A percentile compares a stretch with the other conserved stretches of the same genome.
These are phyloP conservation scores for Grosmannia serpens DNA, from an alignment of 2,329 filamentous ascomycete genomes.

Conservation along the genomic window DNA sequence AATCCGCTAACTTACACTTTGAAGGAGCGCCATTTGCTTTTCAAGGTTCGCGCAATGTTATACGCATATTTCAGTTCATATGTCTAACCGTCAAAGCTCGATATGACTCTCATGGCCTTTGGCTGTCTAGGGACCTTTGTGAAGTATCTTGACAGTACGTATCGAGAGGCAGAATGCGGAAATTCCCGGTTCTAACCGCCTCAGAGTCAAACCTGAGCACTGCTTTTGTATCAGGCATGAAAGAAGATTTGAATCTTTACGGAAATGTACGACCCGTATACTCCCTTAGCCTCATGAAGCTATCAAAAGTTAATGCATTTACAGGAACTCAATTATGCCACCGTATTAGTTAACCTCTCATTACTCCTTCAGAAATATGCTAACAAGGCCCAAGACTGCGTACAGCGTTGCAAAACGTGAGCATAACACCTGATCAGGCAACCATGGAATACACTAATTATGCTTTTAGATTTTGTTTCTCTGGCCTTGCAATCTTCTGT, in stretches of 20 bases:
- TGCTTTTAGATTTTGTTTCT: too few relatives aligned
- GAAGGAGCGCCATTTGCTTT: background rate
- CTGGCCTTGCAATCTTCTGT: constrained; percentile 3
- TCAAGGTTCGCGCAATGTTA: too few relatives aligned
- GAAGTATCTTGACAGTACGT: constrained; percentile 3
- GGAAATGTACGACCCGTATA: constrained; percentile 11
- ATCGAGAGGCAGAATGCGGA: too few relatives aligned
- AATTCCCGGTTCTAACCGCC: background rate
- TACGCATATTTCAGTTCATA: too few relatives aligned
- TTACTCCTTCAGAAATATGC: constrained; percentile 1
- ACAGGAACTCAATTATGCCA: constrained; percentile 11
- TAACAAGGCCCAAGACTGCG: too few relatives aligned
- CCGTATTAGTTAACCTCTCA: too few relatives aligned
- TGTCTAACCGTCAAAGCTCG: too few relatives aligned
- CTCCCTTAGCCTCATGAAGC: too few relatives aligned
- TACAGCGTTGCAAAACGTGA: too few relatives aligned
- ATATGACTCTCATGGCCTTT: constrained; percentile 6
- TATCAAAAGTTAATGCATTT: too few relatives aligned
- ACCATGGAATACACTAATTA: too few relatives aligned
- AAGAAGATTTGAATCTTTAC: constrained; percentile 8
- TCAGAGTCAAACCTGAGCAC: constrained; percentile 2
- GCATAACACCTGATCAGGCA: too few relatives aligned
- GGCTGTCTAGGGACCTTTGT: constrained; percentile 6
- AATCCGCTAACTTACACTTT: background rate
- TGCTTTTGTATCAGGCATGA: constrained; percentile 10